Percentiles rank a stretch among this genome's conserved stretches.
Conservation (phyloP, 2,329 filamentous ascomycete species). For the Phoma sp. region DNA sequence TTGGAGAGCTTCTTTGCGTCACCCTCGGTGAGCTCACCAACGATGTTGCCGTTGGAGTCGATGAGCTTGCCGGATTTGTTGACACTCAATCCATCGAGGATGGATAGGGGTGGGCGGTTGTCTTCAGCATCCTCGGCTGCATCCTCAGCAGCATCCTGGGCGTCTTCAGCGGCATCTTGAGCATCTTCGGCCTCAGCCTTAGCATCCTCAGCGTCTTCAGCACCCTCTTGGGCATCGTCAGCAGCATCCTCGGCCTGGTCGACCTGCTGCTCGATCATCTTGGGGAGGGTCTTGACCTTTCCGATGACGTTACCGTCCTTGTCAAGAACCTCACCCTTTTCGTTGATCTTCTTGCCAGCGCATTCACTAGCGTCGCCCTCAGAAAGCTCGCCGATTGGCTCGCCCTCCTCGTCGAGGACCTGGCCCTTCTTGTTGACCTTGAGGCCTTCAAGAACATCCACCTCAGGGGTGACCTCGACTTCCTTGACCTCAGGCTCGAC, state of each 20-base stretch:
- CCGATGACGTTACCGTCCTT: conserved; percentile 69
- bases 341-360: conserved; percentile 69
- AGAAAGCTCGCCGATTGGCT: conserved; percentile 59
- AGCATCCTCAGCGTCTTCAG: conserved; percentile 41
- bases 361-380: conserved; percentile 67
- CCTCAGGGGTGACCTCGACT: conserved; percentile 50
- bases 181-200: conserved; percentile 39
- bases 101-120: conserved; percentile 55
- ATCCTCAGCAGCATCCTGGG: conserved; percentile 42
- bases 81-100: conserved; percentile 57
- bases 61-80: conserved; percentile 61
- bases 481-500: conserved; percentile 52
- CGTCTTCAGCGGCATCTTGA: conserved; percentile 42
- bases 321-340: conserved; percentile 69
- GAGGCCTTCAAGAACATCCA: conserved; percentile 58
- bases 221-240: conserved; percentile 40
- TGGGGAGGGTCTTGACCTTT: conserved; percentile 61
- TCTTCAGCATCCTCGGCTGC: conserved; percentile 42
- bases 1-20: conserved; percentile 62
- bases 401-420: conserved; percentile 60
- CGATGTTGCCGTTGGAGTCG: conserved; percentile 53
- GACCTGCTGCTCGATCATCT: conserved; percentile 47
- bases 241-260: conserved; percentile 38
- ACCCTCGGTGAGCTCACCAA: conserved; percentile 58
- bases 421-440: conserved; percentile 67